Conservation (phyloP, 208 protist species). For the Entamoeba invadens region DNA sequence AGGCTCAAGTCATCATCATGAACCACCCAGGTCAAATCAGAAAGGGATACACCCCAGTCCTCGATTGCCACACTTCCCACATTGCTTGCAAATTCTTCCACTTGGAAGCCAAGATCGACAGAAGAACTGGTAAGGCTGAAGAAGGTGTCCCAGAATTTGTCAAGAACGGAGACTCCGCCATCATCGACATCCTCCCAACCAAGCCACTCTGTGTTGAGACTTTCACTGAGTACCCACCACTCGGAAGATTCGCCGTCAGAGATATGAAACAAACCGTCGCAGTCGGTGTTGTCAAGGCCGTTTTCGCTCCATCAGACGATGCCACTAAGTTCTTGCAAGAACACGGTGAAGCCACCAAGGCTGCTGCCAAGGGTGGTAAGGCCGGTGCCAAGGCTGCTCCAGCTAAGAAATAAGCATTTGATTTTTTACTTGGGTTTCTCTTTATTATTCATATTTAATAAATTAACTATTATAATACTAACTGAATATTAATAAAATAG, state of each 20-base stretch:
- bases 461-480: no score
- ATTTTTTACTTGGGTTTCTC: no score
- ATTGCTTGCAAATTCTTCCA: slow-evolving; percentile 39
- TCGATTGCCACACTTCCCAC: slow-evolving; percentile 45
- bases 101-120: slow-evolving; percentile 31
- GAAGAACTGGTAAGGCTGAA: slow-evolving; percentile 20
- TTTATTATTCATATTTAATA: no score
- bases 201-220: slow-evolving; percentile 67
- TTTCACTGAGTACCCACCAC: slow-evolving; percentile 69
- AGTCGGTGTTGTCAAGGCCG: slow-evolving; percentile 70
- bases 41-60: slow-evolving; percentile 36
- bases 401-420: no score
- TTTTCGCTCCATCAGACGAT: no score
- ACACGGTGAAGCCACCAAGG: no score
- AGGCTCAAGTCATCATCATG: slow-evolving; percentile 39
- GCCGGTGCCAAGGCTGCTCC: no score
- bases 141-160: slow-evolving; percentile 28
- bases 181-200: slow-evolving; percentile 23
- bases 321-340: no score
- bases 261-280: slow-evolving; percentile 72
- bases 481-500: no score
- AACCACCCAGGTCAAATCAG: slow-evolving; percentile 39
- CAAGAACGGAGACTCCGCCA: slow-evolving; percentile 20
- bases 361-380: no score
- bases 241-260: slow-evolving; percentile 77